Conservation (phyloP, 2,329 filamentous ascomycete genomes). For the Seiridium unicorne region DNA sequence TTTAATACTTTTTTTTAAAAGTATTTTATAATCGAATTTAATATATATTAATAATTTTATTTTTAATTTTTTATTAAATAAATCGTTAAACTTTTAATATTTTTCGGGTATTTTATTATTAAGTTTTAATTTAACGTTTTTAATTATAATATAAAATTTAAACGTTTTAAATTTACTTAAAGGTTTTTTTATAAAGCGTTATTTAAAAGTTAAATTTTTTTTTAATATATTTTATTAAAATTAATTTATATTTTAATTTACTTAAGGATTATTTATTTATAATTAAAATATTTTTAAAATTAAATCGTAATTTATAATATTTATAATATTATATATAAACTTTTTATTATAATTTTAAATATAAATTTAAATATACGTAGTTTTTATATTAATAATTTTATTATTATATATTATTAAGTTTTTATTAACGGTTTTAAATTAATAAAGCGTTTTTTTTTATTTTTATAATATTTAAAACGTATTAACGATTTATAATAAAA, state of each 20-base stretch:
- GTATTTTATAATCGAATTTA: background rate
- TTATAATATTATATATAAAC: background rate
- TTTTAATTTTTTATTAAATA: conserved; percentile 1
- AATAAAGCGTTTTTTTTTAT: background rate
- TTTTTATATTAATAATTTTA: conserved; percentile 1
- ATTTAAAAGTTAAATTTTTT: background rate
- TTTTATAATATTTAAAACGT: background rate
- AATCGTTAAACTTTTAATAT: background rate
- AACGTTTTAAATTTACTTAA: background rate
- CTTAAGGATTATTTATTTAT: background rate
- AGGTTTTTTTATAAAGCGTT: background rate
- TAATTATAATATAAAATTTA: background rate
- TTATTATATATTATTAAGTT: background rate
- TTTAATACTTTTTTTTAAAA: background rate
- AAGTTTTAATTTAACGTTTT: background rate
- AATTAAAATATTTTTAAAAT: conserved; percentile 5
- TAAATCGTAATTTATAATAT: conserved; percentile 2
- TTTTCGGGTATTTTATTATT: background rate
- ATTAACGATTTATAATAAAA: background rate
- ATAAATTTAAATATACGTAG: background rate
- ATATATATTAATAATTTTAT: background rate
- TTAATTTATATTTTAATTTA: background rate
- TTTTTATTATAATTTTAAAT: background rate
- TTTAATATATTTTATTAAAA: background rate
- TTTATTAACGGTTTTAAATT: background rate